phyloP scores from a whole-genome alignment of 1,139 yeast genomes.

The Candida tunisiensis region DNA sequence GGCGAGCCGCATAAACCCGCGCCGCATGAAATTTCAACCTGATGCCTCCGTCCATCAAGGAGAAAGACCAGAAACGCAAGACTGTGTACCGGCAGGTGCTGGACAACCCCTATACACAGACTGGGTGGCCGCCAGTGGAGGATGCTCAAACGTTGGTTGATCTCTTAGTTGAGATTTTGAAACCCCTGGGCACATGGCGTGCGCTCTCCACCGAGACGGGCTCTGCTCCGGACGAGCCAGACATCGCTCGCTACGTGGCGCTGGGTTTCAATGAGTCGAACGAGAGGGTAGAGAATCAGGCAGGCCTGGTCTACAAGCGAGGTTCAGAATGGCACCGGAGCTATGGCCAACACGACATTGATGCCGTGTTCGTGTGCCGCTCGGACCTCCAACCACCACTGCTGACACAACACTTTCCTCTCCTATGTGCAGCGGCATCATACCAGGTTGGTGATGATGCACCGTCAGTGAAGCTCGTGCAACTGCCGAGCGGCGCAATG shows the following conservation, averaged over 20 bases:
- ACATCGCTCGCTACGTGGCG: constrained; percentile 3
- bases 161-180: constrained; percentile 20
- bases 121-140: constrained; percentile 30
- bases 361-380: constrained; percentile 9
- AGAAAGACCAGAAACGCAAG: not conserved
- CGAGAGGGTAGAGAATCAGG: constrained; percentile 6
- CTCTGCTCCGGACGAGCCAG: constrained; percentile 4
- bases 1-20: no score
- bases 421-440: constrained; percentile 8
- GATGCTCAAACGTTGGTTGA: constrained; percentile 42
- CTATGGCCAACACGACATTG: no score
- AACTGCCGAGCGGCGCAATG: constrained; percentile 10
- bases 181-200: not conserved
- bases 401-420: constrained; percentile 9
- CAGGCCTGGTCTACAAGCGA: not conserved
- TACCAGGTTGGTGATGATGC: constrained; percentile 1
- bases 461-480: constrained; percentile 6
- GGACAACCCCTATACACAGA: not conserved
- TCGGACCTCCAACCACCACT: constrained; percentile 8
- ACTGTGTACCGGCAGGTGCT: not conserved
- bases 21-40: no score
- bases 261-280: constrained; percentile 9
- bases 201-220: not conserved
- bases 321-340: no score
- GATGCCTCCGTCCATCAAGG: not conserved